Evolutionary conservation across 225 moss, liverwort and hornwort species (phyloP).

Genomic region (Rhytidiadelphus loreus): DNA sequence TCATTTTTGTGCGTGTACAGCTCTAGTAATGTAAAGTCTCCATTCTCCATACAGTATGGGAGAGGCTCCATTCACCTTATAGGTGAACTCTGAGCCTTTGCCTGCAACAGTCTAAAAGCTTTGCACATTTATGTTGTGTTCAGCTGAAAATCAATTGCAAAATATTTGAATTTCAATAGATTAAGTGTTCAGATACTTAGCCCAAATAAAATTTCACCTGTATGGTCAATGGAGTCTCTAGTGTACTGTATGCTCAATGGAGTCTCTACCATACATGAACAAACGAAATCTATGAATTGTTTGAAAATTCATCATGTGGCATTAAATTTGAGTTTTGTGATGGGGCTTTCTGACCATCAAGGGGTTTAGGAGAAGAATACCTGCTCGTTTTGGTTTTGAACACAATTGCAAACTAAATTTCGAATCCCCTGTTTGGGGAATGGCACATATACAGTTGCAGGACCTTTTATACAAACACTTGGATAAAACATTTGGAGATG

Average conservation of each 20-base stretch:
- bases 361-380: background rate
- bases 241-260: background rate
- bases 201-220: background rate
- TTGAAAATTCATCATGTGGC: background rate
- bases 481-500: conserved; percentile 52
- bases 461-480: conserved; percentile 73
- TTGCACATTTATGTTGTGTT: background rate
- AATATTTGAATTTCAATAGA: background rate
- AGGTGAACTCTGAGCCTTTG: background rate
- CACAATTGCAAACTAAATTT: background rate
- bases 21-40: background rate
- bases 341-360: background rate
- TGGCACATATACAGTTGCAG: conserved; percentile 38
- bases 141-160: background rate
- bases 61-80: background rate
- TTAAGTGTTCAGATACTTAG: background rate
- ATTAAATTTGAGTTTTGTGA: background rate
- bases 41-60: background rate
- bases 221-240: background rate
- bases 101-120: background rate
- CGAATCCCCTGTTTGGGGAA: background rate
- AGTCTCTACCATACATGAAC: background rate
- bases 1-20: background rate
- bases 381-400: background rate
- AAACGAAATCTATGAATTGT: background rate